Evolutionary conservation across 2,329 filamentous ascomycete genomes (phyloP), one percentile per base, ranked within the genome.

Genomic region (Coniochaeta sp.): DNA sequence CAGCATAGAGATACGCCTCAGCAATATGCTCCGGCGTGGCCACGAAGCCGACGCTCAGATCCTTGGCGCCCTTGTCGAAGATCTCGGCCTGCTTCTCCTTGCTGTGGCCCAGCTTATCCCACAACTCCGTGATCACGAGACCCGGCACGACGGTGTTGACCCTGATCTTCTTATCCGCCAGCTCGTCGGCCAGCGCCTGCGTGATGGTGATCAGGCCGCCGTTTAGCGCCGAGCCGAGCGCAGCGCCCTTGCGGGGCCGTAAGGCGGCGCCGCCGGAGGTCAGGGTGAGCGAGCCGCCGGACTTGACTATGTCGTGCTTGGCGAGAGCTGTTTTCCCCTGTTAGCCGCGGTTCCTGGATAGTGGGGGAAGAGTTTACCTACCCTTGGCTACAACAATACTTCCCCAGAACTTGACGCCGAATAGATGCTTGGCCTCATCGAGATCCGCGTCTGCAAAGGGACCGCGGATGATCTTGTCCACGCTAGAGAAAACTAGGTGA

Each of bases 341-440:
- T 33, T 16, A 28, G 6, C 28, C 50, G 16, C 16, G 28, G 5
- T 31, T 31, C 28, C 9, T 31, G 5, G 9, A 9, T 31, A 31
- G n/a, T 19, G 40, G 12, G n/a, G 2, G 38, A 26, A 26, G 24
- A 54, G 33, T 12, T 34, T n/a, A n/a, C 40, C n/a, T 38, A 69
- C 69, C 69, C 67, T 76, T 75, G 16, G 68, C 72, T 11, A 72
- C 66, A 1, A 71, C 63, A 3, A 75, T 64, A 24, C 71, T 70
- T 17, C 73, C 74, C 74, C 73, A 76, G 61, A 76, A 75, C 62
- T 76, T 75, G 55, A 75, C 73, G 11, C 72, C 73, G 60, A 75
- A 75, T 3, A 75, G 61, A 58, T 70, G 56, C 63, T 71, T 71
- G 12, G 72, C 72, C 6, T 72, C 68, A 22, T 69, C 66, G 3